Conservation (phyloP, 495 filamentous ascomycete genomes). For the Penicillium canescens region DNA sequence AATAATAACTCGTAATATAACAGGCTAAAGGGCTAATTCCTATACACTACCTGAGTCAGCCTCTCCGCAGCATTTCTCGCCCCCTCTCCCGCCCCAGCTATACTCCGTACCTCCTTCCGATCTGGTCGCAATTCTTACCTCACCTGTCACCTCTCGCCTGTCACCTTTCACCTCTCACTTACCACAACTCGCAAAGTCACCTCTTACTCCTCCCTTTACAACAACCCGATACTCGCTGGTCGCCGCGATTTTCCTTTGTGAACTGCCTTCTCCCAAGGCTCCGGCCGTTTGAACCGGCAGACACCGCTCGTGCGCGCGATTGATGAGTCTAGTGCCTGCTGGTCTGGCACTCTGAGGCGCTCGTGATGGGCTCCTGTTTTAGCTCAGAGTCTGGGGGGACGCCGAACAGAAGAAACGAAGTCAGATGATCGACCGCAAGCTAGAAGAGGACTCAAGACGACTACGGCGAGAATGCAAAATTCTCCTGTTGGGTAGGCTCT, state of each 20-base stretch:
- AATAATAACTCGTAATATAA: no score
- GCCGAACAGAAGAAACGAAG: slow-evolving; percentile 91
- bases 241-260: slow-evolving; percentile 7
- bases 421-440: slow-evolving; percentile 85
- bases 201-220: neutral
- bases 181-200: neutral
- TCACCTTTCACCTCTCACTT: neutral
- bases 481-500: slow-evolving; percentile 76
- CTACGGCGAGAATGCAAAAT: slow-evolving; percentile 98
- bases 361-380: slow-evolving; percentile 84
- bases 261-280: slow-evolving; percentile 15
- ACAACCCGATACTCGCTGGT: neutral
- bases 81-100: slow-evolving; percentile 2
- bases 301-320: slow-evolving; percentile 30
- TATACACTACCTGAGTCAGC: no score
- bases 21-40: no score
- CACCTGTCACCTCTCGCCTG: slow-evolving; percentile 5
- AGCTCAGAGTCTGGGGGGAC: slow-evolving; percentile 72
- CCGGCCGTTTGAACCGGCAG: slow-evolving; percentile 23
- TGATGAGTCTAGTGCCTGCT: slow-evolving; percentile 25
- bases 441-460: slow-evolving; percentile 90
- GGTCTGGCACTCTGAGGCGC: slow-evolving; percentile 19
- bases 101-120: slow-evolving; percentile 10
- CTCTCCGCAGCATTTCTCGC: neutral
- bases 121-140: slow-evolving; percentile 13